phyloP scores from a whole-genome alignment of 2,329 filamentous ascomycete species.

The Cadophora gregata region DNA sequence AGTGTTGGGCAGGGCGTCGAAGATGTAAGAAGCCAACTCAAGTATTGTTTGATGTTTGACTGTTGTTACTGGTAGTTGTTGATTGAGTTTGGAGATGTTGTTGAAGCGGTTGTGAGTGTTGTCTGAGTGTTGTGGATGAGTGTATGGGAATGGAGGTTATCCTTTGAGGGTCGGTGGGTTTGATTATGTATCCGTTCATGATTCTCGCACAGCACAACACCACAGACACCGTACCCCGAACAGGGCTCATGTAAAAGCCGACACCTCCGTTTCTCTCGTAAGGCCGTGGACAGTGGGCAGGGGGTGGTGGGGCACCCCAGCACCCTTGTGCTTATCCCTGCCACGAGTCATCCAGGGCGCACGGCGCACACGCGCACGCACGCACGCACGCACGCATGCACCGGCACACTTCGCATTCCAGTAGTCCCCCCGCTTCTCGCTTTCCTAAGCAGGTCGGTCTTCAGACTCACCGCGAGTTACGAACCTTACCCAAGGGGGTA shows the following conservation, averaged over 20 bases:
- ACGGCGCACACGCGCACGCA: neutral
- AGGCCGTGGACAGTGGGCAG: slow-evolving; percentile 1
- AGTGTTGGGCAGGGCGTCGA: slow-evolving; percentile 22
- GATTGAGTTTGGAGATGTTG: slow-evolving; percentile 20
- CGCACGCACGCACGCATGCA: neutral
- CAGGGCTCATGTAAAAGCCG: slow-evolving; percentile 23
- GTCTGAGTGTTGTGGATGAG: slow-evolving; percentile 16
- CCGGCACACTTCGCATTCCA: neutral
- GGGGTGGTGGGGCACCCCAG: neutral
- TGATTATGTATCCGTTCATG: slow-evolving; percentile 26
- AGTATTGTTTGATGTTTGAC: slow-evolving; percentile 15
- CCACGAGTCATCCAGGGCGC: slow-evolving; percentile 11
- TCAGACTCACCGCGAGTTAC: slow-evolving; percentile 10
- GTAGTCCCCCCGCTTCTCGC: slow-evolving; percentile 9
- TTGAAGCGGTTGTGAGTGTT: slow-evolving; percentile 10
- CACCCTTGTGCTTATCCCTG: neutral
- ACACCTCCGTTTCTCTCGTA: slow-evolving; percentile 21
- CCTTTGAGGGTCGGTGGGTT: slow-evolving; percentile 15
- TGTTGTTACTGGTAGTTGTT: slow-evolving; percentile 17
- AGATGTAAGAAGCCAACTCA: slow-evolving; percentile 14
- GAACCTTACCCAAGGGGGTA: slow-evolving; percentile 4
- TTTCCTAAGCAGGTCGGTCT: slow-evolving; percentile 15
- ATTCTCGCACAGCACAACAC: slow-evolving; percentile 7
- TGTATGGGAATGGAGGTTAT: slow-evolving; percentile 11
- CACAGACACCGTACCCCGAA: slow-evolving; percentile 17